Evolutionary conservation across 164 flowering plant genomes (phyloP).

Genomic region (Malania oleifera): DNA sequence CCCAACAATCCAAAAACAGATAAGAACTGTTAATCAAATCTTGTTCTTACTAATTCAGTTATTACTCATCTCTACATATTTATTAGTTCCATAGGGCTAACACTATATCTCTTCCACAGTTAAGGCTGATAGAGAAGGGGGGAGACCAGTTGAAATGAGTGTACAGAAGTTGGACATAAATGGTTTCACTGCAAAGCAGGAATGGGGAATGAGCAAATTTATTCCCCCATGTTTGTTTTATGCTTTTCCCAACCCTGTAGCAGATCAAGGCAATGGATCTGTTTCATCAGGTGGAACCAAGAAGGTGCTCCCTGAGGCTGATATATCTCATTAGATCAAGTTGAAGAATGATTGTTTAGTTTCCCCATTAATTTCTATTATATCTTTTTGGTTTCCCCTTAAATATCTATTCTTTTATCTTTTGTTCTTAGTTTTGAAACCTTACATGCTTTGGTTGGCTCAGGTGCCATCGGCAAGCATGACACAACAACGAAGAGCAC

Average conservation of each 20-base stretch:
- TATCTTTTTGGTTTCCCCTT: not conserved
- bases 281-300: slow-evolving; percentile 21
- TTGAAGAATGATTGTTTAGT: not conserved
- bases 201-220: slow-evolving; percentile 38
- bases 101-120: slow-evolving; percentile 23
- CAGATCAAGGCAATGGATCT: slow-evolving; percentile 26
- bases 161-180: slow-evolving; percentile 37
- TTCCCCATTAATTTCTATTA: not conserved
- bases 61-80: not conserved
- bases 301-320: slow-evolving; percentile 29
- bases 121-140: slow-evolving; percentile 85
- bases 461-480: slow-evolving; percentile 27
- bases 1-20: slow-evolving; percentile 32
- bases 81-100: slow-evolving; percentile 12
- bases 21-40: slow-evolving; percentile 23
- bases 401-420: not conserved
- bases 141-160: slow-evolving; percentile 53
- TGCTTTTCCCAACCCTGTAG: slow-evolving; percentile 19
- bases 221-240: slow-evolving; percentile 63
- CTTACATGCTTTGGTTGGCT: not conserved
- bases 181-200: slow-evolving; percentile 55
- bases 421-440: too few relatives aligned
- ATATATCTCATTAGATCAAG: not conserved
- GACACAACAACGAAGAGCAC: slow-evolving; percentile 20
- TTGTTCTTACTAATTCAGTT: not conserved